These are phyloP conservation scores for Amoeboradix gromovi DNA, from an alignment of 371 early-diverging fungal species.

Conservation along the genomic window DNA sequence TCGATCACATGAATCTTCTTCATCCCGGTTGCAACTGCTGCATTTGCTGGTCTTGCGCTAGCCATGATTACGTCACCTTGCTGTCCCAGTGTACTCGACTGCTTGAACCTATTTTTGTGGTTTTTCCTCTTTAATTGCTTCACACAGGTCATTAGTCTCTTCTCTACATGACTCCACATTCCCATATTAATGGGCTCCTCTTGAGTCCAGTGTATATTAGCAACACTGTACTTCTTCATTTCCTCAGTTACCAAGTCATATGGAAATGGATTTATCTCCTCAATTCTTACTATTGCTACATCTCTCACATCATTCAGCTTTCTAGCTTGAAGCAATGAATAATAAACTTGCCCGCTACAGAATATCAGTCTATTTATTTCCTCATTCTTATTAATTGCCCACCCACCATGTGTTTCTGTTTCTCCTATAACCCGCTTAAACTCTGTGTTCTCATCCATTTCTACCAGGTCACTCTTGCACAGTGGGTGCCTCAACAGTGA, in stretches of 20 bases:
- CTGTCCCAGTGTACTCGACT: no score
- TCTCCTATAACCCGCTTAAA: slow-evolving; percentile 79
- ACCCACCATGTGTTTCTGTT: slow-evolving; percentile 37
- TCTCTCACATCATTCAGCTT: slow-evolving; percentile 31
- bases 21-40: slow-evolving; percentile 81
- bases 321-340: slow-evolving; percentile 52
- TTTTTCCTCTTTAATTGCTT: no score
- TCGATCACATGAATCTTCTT: slow-evolving; percentile 52
- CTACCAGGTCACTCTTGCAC: slow-evolving; percentile 45
- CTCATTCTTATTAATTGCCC: slow-evolving; percentile 15
- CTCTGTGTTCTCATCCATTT: slow-evolving; percentile 43
- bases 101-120: no score
- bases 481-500: slow-evolving; percentile 69
- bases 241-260: slow-evolving; percentile 55
- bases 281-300: slow-evolving; percentile 70
- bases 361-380: slow-evolving; percentile 58
- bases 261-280: slow-evolving; percentile 85
- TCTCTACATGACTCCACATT: slow-evolving; percentile 51
- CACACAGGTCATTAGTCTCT: no score
- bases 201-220: slow-evolving; percentile 71
- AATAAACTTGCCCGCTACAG: slow-evolving; percentile 87
- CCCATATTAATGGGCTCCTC: slow-evolving; percentile 86
- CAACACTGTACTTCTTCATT: slow-evolving; percentile 59
- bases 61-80: no score
- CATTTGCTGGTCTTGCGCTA: no score